Conservation (phyloP, 805 yeast species). For the Teunomyces atbi region DNA sequence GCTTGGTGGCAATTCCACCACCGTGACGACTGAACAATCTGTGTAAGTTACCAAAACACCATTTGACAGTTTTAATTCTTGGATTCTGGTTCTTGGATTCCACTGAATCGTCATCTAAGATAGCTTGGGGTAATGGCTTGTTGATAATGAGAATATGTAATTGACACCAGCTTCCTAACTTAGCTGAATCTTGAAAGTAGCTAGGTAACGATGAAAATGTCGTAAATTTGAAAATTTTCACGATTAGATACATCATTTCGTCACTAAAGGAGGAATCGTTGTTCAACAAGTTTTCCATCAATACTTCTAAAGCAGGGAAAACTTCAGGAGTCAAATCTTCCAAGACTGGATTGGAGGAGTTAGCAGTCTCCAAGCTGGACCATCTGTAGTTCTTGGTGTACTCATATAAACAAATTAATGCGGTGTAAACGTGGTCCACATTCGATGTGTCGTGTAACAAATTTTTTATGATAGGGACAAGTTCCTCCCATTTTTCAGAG, state of each 20-base stretch:
- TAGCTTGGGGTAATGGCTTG: constrained; percentile 36
- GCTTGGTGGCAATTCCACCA: constrained; percentile 38
- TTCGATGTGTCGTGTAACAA: constrained; percentile 39
- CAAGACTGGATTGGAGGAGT: constrained; percentile 35
- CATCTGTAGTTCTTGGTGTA: constrained; percentile 42
- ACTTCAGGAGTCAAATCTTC: constrained; percentile 35
- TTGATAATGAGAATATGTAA: constrained; percentile 37
- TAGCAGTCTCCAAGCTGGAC: constrained; percentile 44
- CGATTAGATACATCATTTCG: constrained; percentile 39
- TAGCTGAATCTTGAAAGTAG: constrained; percentile 33
- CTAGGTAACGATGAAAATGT: constrained; percentile 38
- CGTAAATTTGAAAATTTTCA: constrained; percentile 41
- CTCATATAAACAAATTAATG: constrained; percentile 39
- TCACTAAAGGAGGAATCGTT: constrained; percentile 20
- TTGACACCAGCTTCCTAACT: constrained; percentile 43
- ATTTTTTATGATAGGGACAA: constrained; percentile 41
- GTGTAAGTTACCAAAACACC: constrained; percentile 45
- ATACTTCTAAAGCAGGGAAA: constrained; percentile 37
- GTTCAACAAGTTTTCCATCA: constrained; percentile 27
- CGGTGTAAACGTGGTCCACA: constrained; percentile 37
- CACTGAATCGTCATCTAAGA: constrained; percentile 28
- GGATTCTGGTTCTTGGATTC: constrained; percentile 40
- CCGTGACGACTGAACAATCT: constrained; percentile 43
- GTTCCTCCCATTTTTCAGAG: constrained; percentile 46
- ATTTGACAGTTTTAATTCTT: constrained; percentile 40